Conservation (phyloP, 768 basidiomycete genomes). For the Kwoniella sp. region DNA sequence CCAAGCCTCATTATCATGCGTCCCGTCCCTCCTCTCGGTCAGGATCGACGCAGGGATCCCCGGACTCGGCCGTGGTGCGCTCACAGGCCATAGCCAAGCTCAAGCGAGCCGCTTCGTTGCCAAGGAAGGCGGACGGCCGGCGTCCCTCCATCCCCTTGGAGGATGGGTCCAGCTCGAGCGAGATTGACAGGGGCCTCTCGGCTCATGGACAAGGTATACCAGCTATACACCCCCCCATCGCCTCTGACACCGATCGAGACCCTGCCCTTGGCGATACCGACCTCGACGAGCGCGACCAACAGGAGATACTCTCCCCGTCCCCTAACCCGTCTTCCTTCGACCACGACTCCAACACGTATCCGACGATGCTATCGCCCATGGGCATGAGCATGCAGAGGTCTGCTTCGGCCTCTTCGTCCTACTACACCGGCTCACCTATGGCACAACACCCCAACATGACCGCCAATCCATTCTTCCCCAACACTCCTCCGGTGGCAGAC, state of each 20-base stretch:
- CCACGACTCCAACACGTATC: conserved; percentile 18
- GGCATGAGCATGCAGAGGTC: conserved; percentile 26
- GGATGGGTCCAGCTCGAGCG: too few relatives aligned
- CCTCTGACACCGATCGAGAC: not conserved
- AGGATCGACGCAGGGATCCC: conserved; percentile 68
- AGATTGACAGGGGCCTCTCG: too few relatives aligned
- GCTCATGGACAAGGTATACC: too few relatives aligned
- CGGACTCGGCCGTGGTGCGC: conserved; percentile 71
- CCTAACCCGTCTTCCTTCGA: conserved; percentile 17
- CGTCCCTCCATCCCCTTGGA: conserved; percentile 58
- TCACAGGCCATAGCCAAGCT: conserved; percentile 83
- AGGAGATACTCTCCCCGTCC: conserved; percentile 41
- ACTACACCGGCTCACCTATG: conserved; percentile 18
- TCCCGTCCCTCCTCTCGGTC: conserved; percentile 64
- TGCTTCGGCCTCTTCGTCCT: conserved; percentile 28
- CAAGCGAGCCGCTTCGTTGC: conserved; percentile 84
- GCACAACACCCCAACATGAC: conserved; percentile 9
- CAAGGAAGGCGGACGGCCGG: conserved; percentile 84
- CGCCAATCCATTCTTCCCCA: conserved; percentile 10
- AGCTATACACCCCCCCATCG: not conserved
- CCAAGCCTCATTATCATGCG: conserved; percentile 72
- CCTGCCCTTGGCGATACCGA: too few relatives aligned
- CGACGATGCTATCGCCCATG: conserved; percentile 1
- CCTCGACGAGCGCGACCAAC: conserved; percentile 12
- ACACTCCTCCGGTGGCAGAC: conserved; percentile 19